Evolutionary conservation across 2,329 filamentous ascomycete genomes (phyloP), one percentile per base, ranked within the genome.

Genomic region (Cladophialophora immunda): DNA sequence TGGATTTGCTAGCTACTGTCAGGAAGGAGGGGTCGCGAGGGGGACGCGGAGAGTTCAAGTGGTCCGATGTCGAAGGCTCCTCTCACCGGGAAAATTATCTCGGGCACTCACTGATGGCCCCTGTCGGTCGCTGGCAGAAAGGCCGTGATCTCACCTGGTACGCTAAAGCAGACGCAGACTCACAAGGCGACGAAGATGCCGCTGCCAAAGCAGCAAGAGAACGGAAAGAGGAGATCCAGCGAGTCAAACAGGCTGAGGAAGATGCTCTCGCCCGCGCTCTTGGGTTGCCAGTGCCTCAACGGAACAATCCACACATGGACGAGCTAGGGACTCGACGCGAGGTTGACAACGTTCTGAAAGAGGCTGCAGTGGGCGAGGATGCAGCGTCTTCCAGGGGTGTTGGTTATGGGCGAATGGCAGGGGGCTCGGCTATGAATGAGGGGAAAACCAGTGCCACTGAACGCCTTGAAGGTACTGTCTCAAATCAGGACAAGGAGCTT

Each of bases 1-100:
- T 99, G 95, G 95, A 99, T 85, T 87, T 99, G 63, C 88, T 98
- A 62, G 92, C 94, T 67, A 93, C 92, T 50, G 91, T 99, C 69
- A 92, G 94, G 76, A 98, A 99, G 81, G 94, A 97, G 78, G 88
- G 88, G 29, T 62, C 19, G 68, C 86, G 95, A 72, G 95, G 95
- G 75, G 95, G 95, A 68, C 86, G 85, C 76, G 91, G 91, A 79
- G 93, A 97, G 79, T 99, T 99, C 83, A 94, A 90, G 81, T 98
- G 95, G 95, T 92, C 94, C 71, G 93, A 97, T 73, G 94, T 99
- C 76, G 90, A 94, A 77, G 89, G 85, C 71, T 96, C 93, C 58
- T 82, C 86, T 25, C 94, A 97, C 76, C 93, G 95, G 78, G 94
- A 99, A 79, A 97, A 90, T 77, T 91, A 90, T 78, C 90, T 97